Evolutionary conservation across 2,329 filamentous ascomycete genomes (phyloP), one percentile per base, ranked within the genome.

Genomic region (Neofusicoccum ribis): DNA sequence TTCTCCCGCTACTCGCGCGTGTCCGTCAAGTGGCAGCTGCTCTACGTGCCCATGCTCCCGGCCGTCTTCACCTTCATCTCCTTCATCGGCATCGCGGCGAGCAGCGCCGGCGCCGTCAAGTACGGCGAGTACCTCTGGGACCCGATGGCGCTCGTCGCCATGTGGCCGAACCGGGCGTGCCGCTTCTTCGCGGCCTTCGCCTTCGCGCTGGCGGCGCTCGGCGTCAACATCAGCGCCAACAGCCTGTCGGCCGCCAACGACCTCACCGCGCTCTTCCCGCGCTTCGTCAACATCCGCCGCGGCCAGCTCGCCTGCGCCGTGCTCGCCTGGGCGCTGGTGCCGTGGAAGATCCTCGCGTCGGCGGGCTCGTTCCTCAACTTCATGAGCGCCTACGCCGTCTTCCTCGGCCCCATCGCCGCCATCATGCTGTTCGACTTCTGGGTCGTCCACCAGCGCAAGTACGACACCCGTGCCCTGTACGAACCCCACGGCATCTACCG

Each of bases 321-420:
- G 0, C 67, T 81, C 54, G 74, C 74, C 12, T 84, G 78, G 79
- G 78, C 75, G 20, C 74, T 79, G 1, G 79, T 80, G 0, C 81
- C 80, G 0, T 82, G 81, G 81, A 79, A 81, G 71, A 82, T 82
- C 59, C 72, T 82, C 5, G 75, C 72, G 37, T 76, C 74, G 41
- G 80, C 80, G 3, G 72, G 74, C 11, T 76, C 70, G 14, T 81
- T 82, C 52, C 69, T 82, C 3, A 82, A 84, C 49, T 91, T 91
- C 76, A 89, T 91, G 83, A 81, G 83, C 49, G 88, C 87, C 0
- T 88, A 89, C 72, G 83, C 84, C 1, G 82, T 90, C 44, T 90
- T 91, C 75, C 78, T 90, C 0, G 87, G 85, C 0, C 87, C 88
- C 0, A 87, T 90, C 65, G 85, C 86, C 0, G 83, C 83, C 0